Evolutionary conservation across 768 basidiomycete species (phyloP).

Genomic region (Lactarius trivialis): DNA sequence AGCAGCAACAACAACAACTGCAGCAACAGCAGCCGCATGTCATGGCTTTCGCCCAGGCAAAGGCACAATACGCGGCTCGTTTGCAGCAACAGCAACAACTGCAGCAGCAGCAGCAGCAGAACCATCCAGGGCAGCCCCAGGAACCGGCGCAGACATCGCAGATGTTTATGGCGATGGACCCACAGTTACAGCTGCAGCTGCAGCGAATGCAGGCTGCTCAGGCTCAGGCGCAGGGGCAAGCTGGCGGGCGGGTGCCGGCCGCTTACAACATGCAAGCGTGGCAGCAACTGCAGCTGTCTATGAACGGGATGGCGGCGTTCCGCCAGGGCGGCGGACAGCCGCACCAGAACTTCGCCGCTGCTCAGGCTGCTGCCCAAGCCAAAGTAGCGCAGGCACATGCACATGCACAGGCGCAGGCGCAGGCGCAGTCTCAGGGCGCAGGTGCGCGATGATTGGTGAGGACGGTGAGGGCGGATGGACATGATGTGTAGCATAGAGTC

Average conservation of each 20-base stretch:
- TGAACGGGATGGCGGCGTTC: slow-evolving; percentile 9
- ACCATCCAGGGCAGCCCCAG: slow-evolving; percentile 22
- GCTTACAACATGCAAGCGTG: neutral
- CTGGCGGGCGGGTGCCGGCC: slow-evolving; percentile 13
- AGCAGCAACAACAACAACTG: too few relatives aligned
- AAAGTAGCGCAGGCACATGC: slow-evolving; percentile 7
- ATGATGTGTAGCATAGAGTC: neutral
- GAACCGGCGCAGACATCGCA: slow-evolving; percentile 24
- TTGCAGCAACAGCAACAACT: slow-evolving; percentile 17
- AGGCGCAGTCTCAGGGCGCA: slow-evolving; percentile 21
- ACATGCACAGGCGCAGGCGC: slow-evolving; percentile 8
- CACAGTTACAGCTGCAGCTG: slow-evolving; percentile 15
- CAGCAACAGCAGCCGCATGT: too few relatives aligned
- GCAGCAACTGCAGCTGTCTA: neutral
- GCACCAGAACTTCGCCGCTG: neutral
- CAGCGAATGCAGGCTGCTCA: slow-evolving; percentile 19
- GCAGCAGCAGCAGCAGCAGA: slow-evolving; percentile 24
- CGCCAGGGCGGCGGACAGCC: neutral
- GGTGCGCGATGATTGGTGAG: slow-evolving; percentile 4
- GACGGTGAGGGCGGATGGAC: neutral
- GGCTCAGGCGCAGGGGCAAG: slow-evolving; percentile 20
- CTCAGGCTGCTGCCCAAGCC: neutral
- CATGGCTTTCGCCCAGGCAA: neutral
- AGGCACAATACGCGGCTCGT: neutral
- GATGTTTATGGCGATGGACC: slow-evolving; percentile 24